phyloP scores from a whole-genome alignment of 1,284 basidiomycete genomes.

The Cryptococcus wingfieldii region DNA sequence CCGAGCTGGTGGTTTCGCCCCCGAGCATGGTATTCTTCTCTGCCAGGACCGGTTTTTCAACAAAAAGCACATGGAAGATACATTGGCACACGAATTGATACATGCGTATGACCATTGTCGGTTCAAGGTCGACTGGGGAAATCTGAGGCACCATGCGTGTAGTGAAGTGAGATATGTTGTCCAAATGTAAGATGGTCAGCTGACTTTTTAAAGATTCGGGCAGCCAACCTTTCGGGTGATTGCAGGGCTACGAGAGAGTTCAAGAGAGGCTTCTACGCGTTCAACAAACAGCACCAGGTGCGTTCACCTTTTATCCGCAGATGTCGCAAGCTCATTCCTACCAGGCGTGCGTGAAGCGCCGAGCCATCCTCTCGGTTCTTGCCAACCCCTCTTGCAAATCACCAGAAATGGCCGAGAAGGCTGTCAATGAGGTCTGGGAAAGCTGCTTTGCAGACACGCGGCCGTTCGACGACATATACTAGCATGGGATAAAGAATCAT shows the following conservation, averaged over 20 bases:
- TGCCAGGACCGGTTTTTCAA: conserved; percentile 78
- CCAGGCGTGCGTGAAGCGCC: conserved; percentile 80
- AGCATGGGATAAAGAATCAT: background rate
- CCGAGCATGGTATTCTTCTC: conserved; percentile 70
- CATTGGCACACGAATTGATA: conserved; percentile 88
- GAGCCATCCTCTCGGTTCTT: conserved; percentile 76
- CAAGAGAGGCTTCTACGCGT: conserved; percentile 64
- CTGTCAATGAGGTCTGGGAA: conserved; percentile 94
- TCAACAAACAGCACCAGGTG: conserved; percentile 92
- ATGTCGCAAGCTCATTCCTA: background rate
- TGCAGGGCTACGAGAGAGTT: conserved; percentile 80
- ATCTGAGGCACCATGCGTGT: conserved; percentile 90
- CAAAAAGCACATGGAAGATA: conserved; percentile 86
- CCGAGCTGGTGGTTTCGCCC: conserved; percentile 76
- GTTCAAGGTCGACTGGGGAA: conserved; percentile 87
- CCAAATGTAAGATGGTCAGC: background rate
- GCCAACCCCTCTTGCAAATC: conserved; percentile 77
- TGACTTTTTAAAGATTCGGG: conserved; percentile 67
- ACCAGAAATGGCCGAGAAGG: conserved; percentile 70
- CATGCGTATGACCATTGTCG: conserved; percentile 93
- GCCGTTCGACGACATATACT: conserved; percentile 86
- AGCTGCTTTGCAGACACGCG: conserved; percentile 92
- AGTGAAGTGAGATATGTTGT: conserved; percentile 67
- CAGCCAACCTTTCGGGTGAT: conserved; percentile 88
- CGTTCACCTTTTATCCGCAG: conserved; percentile 17